These are phyloP conservation scores for Phalaenopsis aphrodite DNA, from an alignment of 106 monocot species.

Conservation along the genomic window DNA sequence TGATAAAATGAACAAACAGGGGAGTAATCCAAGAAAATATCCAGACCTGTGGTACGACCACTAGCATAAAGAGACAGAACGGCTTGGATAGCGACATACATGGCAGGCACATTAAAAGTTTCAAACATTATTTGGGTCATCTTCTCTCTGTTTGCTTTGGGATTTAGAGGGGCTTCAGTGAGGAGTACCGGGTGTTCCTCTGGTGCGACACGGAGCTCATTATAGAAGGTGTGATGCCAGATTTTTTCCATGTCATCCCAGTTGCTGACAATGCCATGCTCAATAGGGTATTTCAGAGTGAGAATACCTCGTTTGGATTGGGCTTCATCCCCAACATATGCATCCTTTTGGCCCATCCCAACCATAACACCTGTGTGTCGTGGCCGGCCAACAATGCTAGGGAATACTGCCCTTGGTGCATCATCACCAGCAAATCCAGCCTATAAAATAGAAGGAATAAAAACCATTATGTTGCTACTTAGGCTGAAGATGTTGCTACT, in stretches of 20 bases:
- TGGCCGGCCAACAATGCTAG: conserved; percentile 15
- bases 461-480: no score
- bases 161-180: conserved; percentile 15
- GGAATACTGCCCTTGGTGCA: conserved; percentile 18
- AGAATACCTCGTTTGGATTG: conserved; percentile 18
- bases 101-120: conserved; percentile 14
- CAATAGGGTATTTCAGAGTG: conserved; percentile 16
- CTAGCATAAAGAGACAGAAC: conserved; percentile 15
- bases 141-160: conserved; percentile 18
- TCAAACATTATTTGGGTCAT: conserved; percentile 21
- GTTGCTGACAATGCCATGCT: conserved; percentile 21
- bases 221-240: conserved; percentile 21
- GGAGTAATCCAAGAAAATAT: neutral
- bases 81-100: conserved; percentile 15
- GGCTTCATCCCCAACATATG: conserved; percentile 19
- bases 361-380: conserved; percentile 18
- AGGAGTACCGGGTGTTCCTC: conserved; percentile 14
- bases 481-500: no score
- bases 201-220: conserved; percentile 16
- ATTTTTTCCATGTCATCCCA: conserved; percentile 22
- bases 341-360: conserved; percentile 19
- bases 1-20: neutral
- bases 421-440: conserved; percentile 21
- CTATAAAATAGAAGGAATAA: neutral
- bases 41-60: conserved; percentile 12